Evolutionary conservation across 1,284 basidiomycete species (phyloP).

Genomic region (Rhizoctonia solani): DNA sequence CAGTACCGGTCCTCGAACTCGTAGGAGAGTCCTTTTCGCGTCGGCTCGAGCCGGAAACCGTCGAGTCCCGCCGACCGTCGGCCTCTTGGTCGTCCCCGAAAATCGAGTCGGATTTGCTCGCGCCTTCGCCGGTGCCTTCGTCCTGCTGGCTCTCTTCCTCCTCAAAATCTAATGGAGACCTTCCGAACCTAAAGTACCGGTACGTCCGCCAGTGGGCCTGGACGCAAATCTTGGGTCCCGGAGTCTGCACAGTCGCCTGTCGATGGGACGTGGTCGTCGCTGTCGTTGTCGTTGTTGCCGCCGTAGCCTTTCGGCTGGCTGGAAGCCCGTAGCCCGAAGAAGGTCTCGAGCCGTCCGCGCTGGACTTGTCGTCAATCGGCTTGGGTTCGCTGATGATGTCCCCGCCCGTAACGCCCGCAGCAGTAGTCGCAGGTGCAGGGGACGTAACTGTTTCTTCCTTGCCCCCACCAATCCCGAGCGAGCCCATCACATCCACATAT

Average conservation of each 20-base stretch:
- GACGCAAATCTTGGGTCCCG: conserved; percentile 28
- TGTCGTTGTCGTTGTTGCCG: too few relatives aligned
- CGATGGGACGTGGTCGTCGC: not conserved
- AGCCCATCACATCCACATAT: conserved; percentile 45
- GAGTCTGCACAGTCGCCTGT: not conserved
- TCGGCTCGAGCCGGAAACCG: not conserved
- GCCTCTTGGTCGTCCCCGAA: not conserved
- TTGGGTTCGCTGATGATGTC: conserved; percentile 41
- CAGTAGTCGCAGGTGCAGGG: too few relatives aligned
- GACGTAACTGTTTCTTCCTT: too few relatives aligned
- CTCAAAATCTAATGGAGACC: not conserved
- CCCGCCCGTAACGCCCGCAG: conserved; percentile 34
- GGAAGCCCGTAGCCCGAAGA: not conserved
- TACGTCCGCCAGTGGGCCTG: conserved; percentile 36
- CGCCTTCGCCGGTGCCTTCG: not conserved
- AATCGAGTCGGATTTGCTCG: conserved; percentile 3
- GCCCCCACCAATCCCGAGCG: too few relatives aligned
- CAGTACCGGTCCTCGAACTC: conserved; percentile 5
- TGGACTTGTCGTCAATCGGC: conserved; percentile 27
- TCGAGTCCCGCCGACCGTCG: not conserved
- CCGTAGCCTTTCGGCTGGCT: not conserved
- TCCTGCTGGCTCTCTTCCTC: not conserved
- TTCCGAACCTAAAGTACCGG: conserved; percentile 26
- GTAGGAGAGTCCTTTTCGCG: conserved; percentile 4
- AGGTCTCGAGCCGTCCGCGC: not conserved